Conservation (phyloP, 495 filamentous ascomycete species). For the Chaetomium tenue region DNA sequence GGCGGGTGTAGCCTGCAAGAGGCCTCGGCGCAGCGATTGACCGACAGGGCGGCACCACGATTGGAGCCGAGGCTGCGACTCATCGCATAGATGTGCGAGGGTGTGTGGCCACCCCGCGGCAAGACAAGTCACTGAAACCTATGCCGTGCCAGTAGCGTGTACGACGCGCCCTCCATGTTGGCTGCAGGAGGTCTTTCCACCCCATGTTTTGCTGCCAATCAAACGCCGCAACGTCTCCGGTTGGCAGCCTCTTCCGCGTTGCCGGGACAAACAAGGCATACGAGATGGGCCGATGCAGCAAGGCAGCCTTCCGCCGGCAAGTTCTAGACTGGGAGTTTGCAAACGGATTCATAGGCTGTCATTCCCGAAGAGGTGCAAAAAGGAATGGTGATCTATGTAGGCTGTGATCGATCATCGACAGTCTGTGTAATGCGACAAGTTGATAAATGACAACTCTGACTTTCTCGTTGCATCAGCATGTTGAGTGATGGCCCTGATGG, state of each 20-base stretch:
- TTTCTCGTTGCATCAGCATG: too few species aligned
- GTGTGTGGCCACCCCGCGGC: background rate
- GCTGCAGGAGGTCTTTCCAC: constrained; percentile 2
- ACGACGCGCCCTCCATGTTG: constrained; percentile 10
- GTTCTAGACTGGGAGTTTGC: too few species aligned
- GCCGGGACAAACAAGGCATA: constrained; percentile 10
- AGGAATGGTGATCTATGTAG: too few species aligned
- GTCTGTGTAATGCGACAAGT: too few species aligned
- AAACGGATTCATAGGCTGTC: background rate
- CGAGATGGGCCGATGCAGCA: background rate
- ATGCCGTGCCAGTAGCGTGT: constrained; percentile 7
- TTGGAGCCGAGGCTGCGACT: background rate
- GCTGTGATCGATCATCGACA: too few species aligned
- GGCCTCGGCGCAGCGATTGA: constrained; percentile 23
- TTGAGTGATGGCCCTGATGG: too few species aligned
- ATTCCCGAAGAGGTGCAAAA: background rate
- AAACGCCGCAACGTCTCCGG: constrained; percentile 17
- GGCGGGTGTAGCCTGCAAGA: constrained; percentile 6
- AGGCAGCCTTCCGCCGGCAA: constrained; percentile 2
- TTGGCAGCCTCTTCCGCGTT: constrained; percentile 6
- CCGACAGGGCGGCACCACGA: background rate
- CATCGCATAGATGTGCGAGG: background rate
- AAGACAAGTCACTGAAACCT: background rate
- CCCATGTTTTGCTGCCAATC: constrained; percentile 13
- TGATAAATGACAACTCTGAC: too few species aligned